A percentile compares a stretch with the other conserved stretches of the same genome.
These are phyloP conservation scores for Pochonia chlamydosporia DNA, from an alignment of 2,329 filamentous ascomycete genomes.

Conservation along the genomic window DNA sequence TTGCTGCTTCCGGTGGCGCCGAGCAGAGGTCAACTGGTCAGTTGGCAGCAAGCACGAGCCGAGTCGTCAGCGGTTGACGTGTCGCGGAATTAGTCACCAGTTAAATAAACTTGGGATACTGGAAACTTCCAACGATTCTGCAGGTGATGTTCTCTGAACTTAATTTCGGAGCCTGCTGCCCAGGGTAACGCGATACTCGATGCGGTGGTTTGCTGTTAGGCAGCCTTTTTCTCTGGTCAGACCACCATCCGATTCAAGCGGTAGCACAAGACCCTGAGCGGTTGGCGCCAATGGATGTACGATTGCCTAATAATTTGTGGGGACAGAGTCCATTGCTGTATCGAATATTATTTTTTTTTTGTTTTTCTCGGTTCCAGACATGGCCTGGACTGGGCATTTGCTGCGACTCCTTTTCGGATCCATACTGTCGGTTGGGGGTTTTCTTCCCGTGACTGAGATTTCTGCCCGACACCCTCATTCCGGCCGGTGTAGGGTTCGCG, in stretches of 20 bases:
- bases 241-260: no score
- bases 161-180: slow-evolving; percentile 5
- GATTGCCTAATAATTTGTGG: slow-evolving; percentile 2
- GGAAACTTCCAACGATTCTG: neutral
- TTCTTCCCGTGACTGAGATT: no score
- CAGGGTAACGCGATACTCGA: neutral
- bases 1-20: neutral
- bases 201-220: neutral
- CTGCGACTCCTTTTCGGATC: no score
- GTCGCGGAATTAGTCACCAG: neutral
- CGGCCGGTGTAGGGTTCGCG: no score
- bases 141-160: neutral
- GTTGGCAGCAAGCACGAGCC: neutral
- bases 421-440: no score
- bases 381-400: no score
- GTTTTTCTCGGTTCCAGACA: no score
- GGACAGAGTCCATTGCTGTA: neutral
- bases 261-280: no score
- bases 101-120: neutral
- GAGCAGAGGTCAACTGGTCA: neutral
- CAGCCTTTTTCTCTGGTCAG: slow-evolving; percentile 1
- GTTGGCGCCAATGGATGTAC: neutral
- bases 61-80: neutral
- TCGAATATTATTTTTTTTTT: no score
- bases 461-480: no score